Evolutionary conservation across 441 rosid species (phyloP), one percentile per base, ranked within the genome.

Genomic region (Raphanus hybrid): DNA sequence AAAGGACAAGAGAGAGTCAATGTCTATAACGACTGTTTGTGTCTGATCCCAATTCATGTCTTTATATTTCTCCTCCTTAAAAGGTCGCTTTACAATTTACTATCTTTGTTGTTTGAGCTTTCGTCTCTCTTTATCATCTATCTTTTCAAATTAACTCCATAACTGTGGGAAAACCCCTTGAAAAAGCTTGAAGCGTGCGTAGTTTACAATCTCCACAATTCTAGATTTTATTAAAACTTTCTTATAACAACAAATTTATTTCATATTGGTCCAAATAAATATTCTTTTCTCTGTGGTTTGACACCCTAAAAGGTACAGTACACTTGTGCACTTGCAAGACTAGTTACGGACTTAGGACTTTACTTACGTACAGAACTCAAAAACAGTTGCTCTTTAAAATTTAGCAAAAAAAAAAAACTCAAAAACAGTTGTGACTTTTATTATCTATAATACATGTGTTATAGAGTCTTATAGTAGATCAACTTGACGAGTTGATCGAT

Each of bases 1-100:
- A 78, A 72, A 78, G 16, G 69, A 72, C 77, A 72, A 78, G 80
- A 75, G 67, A 71, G 76, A 43, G 76, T 77, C 71, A 65, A 61
- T 67, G 64, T 78, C 73, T 60, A 72, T 5, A 78, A 60, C 63
- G 62, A 77, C 76, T 71, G 73, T 45, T 66, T 71, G 72, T 77
- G 80, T 71, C 57, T 34, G 76, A 66, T 67, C 34, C 67, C 16
- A 66, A 9, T 67, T 45, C 73, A 71, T 66, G 81, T 78, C 73
- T 71, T 78, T 77, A 65, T 71, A 71, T 71, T 72, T 77, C 55
- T 71, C 32, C 71, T 71, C 71, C 18, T 64, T 55, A 16, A 29
- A 69, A 77, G 67, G 75, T 71, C 52, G 60, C 66, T 77, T 70
- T 70, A 29, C 81, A 78, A 55, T 78, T 78, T 66, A 78, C 68